A percentile compares a stretch with the other conserved stretches of the same genome.
These are phyloP conservation scores for Histomonas meleagridis DNA, from an alignment of 208 protist species.

Conservation along the genomic window DNA sequence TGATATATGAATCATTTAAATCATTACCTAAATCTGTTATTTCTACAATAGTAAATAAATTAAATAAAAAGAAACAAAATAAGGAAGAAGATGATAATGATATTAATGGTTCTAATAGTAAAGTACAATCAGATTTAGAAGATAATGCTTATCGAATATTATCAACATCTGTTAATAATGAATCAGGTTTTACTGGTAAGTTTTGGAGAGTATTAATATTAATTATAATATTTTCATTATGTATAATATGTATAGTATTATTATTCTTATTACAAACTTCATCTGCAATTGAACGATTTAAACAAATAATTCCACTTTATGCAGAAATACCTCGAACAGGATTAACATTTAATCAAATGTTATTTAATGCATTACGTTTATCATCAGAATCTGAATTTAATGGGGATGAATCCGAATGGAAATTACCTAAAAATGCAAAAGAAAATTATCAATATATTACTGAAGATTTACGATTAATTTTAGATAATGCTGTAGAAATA, in stretches of 20 bases:
- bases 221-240: too few relatives aligned
- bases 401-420: background rate
- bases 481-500: background rate
- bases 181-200: too few relatives aligned
- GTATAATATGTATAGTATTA: too few relatives aligned
- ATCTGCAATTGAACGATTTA: too few relatives aligned
- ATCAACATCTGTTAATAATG: background rate
- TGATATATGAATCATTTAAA: background rate
- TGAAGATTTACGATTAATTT: background rate
- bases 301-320: too few relatives aligned
- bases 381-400: background rate
- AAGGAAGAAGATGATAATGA: slow-evolving; percentile 5
- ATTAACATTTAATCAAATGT: background rate
- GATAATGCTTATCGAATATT: background rate
- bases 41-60: background rate
- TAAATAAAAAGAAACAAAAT: background rate
- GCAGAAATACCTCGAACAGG: too few relatives aligned
- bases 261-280: too few relatives aligned
- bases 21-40: background rate
- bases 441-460: background rate
- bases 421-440: background rate
- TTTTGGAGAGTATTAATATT: too few relatives aligned
- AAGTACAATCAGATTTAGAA: background rate
- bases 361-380: background rate
- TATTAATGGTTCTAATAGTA: too few relatives aligned